Evolutionary conservation across 2,329 filamentous ascomycete species (phyloP), one percentile per base, ranked within the genome.

Genomic region (Alternaria sp.): DNA sequence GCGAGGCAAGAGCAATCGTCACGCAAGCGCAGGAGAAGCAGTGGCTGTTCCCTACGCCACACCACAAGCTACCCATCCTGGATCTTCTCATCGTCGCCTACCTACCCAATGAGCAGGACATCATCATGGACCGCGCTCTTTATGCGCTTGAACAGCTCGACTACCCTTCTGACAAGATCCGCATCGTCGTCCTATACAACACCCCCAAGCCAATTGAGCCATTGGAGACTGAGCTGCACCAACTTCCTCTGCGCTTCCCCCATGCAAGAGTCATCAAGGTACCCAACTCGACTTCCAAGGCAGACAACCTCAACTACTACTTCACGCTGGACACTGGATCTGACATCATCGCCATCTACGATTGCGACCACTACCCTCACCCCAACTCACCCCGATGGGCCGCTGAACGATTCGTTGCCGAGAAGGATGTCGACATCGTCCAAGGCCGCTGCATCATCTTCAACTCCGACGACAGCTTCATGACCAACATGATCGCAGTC

Each of bases 361-460:
- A 85, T 67, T 84, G 81, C 62, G 83, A 85, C 64, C 83, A 85
- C 70, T 84, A 84, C 58, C 81, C 83, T 7, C 83, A 85, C 59
- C 83, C 83, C 2, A 81, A 85, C 68, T 82, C 80, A 25, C 81
- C 82, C 8, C 74, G 83, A 12, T 85, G 83, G 83, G 83, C 83
- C 15, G 80, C 80, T 12, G 83, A 85, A 66, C 78, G 82, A 46
- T 84, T 85, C 64, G 74, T 81, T 17, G 73, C 77, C 19, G 80
- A 83, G 51, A 64, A 75, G 8, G 76, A 79, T n/a, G 71, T 82
- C 21, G 83, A 84, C 57, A 83, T 84, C 59, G 83, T 85, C 6
- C 83, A 85, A 72, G 83, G 83, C 8, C 81, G 83, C 21, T 85
- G 83, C 68, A 79, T 85, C 5, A 76, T 85, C 30, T 83, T 84